These are phyloP conservation scores for Cercophora newfieldiana DNA, from an alignment of 495 filamentous ascomycete genomes.

Conservation along the genomic window DNA sequence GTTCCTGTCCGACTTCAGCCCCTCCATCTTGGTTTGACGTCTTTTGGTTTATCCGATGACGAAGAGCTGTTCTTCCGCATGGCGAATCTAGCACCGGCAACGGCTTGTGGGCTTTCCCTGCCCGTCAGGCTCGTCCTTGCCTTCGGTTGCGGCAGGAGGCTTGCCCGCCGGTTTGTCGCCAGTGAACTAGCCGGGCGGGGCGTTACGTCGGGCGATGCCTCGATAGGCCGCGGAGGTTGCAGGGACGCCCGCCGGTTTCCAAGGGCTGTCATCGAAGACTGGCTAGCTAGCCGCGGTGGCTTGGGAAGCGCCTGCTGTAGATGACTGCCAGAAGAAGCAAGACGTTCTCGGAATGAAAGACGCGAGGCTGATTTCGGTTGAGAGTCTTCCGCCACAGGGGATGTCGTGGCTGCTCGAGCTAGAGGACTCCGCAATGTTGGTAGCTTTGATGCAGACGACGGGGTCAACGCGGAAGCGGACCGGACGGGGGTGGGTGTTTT, in stretches of 20 bases:
- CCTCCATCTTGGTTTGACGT: slow-evolving; percentile 34
- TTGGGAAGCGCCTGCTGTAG: slow-evolving; percentile 32
- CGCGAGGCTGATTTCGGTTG: slow-evolving; percentile 35
- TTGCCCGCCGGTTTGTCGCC: slow-evolving; percentile 45
- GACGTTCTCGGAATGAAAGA: slow-evolving; percentile 51
- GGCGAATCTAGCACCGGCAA: slow-evolving; percentile 40
- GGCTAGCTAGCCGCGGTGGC: slow-evolving; percentile 35
- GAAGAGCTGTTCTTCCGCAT: slow-evolving; percentile 34
- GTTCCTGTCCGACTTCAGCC: slow-evolving; percentile 9
- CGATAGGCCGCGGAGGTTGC: slow-evolving; percentile 39
- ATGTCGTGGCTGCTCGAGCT: slow-evolving; percentile 40
- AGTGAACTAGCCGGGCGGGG: slow-evolving; percentile 52
- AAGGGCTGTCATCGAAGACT: slow-evolving; percentile 30
- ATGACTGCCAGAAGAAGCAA: slow-evolving; percentile 44
- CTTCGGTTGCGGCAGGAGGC: slow-evolving; percentile 53
- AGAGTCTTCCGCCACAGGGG: slow-evolving; percentile 42
- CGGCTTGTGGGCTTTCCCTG: slow-evolving; percentile 42
- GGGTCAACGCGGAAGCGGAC: slow-evolving; percentile 41
- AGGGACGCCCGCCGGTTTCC: slow-evolving; percentile 50
- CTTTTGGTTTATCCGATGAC: slow-evolving; percentile 26
- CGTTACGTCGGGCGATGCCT: slow-evolving; percentile 24
- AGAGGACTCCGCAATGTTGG: slow-evolving; percentile 50
- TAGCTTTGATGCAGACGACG: slow-evolving; percentile 44
- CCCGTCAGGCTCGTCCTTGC: slow-evolving; percentile 28
- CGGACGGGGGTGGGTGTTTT: slow-evolving; percentile 31